A percentile compares a stretch with the other conserved stretches of the same genome.
Conservation (phyloP, 441 rosid species). For the Gossypium davidsonii region DNA sequence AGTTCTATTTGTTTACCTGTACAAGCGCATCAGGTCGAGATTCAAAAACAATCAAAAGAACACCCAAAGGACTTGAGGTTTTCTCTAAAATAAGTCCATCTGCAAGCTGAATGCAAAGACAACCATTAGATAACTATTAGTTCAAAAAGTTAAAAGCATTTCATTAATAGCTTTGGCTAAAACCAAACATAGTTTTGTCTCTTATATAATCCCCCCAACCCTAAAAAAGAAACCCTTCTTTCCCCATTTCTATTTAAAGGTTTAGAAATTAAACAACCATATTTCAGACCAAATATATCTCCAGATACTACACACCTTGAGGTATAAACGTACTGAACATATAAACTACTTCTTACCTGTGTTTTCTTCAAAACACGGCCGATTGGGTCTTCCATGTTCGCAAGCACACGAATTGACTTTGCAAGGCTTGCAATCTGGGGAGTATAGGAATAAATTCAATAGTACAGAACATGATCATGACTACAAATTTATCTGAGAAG, state of each 20-base stretch:
- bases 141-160: neutral
- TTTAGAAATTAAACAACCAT: neutral
- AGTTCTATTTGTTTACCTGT: slow-evolving; percentile 46
- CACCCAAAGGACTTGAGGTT: slow-evolving; percentile 93
- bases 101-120: slow-evolving; percentile 52
- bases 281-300: neutral
- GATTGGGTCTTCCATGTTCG: slow-evolving; percentile 93
- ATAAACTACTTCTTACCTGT: slow-evolving; percentile 46
- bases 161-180: neutral
- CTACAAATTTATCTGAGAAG: neutral
- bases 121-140: neutral
- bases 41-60: slow-evolving; percentile 91
- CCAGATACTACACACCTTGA: neutral
- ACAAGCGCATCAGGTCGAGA: slow-evolving; percentile 96
- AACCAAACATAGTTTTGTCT: neutral
- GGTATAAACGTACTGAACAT: neutral
- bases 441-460: slow-evolving; percentile 18
- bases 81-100: slow-evolving; percentile 88
- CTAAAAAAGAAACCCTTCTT: neutral
- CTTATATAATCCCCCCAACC: neutral
- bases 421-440: slow-evolving; percentile 78
- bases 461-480: neutral
- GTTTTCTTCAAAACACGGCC: slow-evolving; percentile 77
- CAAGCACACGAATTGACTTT: slow-evolving; percentile 75
- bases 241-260: neutral